Conservation (phyloP, 23 red algal species). For the Gracilaria gracilis region DNA sequence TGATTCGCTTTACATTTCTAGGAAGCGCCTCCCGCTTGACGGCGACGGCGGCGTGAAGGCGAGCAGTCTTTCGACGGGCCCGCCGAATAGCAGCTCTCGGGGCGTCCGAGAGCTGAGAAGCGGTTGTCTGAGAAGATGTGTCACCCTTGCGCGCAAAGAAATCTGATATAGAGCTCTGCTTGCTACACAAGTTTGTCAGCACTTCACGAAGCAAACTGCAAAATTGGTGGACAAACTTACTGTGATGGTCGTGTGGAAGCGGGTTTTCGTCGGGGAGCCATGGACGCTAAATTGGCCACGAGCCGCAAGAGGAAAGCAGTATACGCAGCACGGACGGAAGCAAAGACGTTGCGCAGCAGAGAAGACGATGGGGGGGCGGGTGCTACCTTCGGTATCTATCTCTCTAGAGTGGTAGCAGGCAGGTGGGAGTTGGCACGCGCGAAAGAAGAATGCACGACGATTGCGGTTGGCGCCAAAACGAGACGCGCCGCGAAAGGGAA, state of each 20-base stretch:
- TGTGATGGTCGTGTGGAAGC: neutral
- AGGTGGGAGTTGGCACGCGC: constrained; percentile 1
- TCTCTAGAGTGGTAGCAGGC: too few species aligned
- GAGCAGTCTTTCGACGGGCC: neutral
- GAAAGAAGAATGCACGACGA: constrained; percentile 7
- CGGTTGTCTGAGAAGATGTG: neutral
- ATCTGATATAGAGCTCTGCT: constrained; percentile 25
- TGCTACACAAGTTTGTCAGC: neutral
- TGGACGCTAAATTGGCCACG: neutral
- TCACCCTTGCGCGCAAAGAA: neutral
- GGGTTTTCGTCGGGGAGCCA: constrained; percentile 7
- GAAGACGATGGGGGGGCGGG: neutral
- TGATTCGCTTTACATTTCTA: constrained; percentile 20
- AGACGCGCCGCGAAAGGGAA: neutral
- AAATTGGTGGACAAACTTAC: constrained; percentile 7
- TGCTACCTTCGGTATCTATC: neutral
- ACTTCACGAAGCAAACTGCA: neutral
- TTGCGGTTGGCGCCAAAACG: constrained; percentile 34
- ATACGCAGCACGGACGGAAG: neutral
- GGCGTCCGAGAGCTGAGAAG: neutral
- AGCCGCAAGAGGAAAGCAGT: neutral
- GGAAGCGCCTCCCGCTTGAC: neutral
- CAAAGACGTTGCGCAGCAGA: neutral
- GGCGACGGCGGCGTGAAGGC: neutral
- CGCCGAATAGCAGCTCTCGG: neutral